phyloP scores from a whole-genome alignment of 768 basidiomycete species.

The Phaffia tasmanica region DNA sequence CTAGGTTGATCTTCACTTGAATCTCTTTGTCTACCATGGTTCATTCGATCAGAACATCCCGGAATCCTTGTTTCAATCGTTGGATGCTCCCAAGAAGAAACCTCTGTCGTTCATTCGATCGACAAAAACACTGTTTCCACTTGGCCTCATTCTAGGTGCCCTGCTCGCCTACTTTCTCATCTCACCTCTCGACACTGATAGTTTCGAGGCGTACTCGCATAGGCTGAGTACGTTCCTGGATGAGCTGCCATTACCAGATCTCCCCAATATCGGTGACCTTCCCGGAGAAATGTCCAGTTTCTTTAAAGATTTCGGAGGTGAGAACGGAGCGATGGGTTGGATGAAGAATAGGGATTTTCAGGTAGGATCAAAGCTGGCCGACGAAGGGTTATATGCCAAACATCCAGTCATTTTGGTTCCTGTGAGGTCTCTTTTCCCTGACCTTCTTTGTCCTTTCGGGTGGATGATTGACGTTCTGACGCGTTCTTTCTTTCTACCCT shows the following conservation, averaged over 20 bases:
- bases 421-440: slow-evolving; percentile 1
- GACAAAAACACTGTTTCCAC: slow-evolving; percentile 8
- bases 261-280: slow-evolving; percentile 4
- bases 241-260: neutral
- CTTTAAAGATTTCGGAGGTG: slow-evolving; percentile 12
- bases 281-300: neutral
- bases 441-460: neutral
- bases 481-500: neutral
- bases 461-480: neutral
- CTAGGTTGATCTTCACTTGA: no score
- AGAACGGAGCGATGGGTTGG: slow-evolving; percentile 17
- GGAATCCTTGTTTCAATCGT: slow-evolving; percentile 4
- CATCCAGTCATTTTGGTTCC: slow-evolving; percentile 23
- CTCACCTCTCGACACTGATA: slow-evolving; percentile 17
- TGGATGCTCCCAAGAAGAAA: neutral
- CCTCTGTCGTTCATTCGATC: neutral
- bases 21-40: neutral
- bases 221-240: slow-evolving; percentile 15
- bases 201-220: slow-evolving; percentile 21
- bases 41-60: neutral
- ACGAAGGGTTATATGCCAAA: slow-evolving; percentile 16
- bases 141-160: slow-evolving; percentile 13
- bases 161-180: slow-evolving; percentile 20
- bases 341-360: slow-evolving; percentile 26
- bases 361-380: slow-evolving; percentile 13